Conservation (phyloP, 202 grass and related monocot species). For the Panicum virgatum region DNA sequence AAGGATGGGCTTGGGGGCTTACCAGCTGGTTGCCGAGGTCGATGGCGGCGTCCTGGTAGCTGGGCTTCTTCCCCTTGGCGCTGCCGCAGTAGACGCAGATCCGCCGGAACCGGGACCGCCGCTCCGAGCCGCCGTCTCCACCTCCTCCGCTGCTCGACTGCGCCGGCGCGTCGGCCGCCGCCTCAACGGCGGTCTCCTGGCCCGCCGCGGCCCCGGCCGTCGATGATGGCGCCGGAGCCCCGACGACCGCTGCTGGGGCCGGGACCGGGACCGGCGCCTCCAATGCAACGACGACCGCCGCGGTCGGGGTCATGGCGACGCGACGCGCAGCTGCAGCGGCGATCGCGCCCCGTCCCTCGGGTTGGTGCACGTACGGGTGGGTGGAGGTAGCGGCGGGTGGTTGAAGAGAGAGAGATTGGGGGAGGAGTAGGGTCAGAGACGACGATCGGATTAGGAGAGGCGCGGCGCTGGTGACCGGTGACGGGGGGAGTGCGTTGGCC, state of each 20-base stretch:
- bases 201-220: not conserved
- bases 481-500: no score
- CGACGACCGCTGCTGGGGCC: not conserved
- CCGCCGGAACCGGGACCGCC: slow-evolving; percentile 65
- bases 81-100: slow-evolving; percentile 99
- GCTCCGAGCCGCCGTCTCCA: not conserved
- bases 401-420: not conserved
- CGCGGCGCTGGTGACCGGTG: not conserved
- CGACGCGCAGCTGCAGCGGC: not conserved
- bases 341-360: not conserved
- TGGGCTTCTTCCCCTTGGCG: slow-evolving; percentile 75
- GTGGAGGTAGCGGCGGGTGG: not conserved
- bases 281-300: not conserved
- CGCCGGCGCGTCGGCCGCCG: not conserved
- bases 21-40: slow-evolving; percentile 92
- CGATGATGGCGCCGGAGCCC: not conserved
- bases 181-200: not conserved
- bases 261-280: not conserved
- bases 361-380: not conserved
- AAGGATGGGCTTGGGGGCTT: not conserved
- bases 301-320: slow-evolving; percentile 33
- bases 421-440: not conserved
- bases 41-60: slow-evolving; percentile 86
- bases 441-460: not conserved
- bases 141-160: not conserved